These are phyloP conservation scores for Metroxylon sagu DNA, from an alignment of 176 grass and related monocot species.

Conservation along the genomic window DNA sequence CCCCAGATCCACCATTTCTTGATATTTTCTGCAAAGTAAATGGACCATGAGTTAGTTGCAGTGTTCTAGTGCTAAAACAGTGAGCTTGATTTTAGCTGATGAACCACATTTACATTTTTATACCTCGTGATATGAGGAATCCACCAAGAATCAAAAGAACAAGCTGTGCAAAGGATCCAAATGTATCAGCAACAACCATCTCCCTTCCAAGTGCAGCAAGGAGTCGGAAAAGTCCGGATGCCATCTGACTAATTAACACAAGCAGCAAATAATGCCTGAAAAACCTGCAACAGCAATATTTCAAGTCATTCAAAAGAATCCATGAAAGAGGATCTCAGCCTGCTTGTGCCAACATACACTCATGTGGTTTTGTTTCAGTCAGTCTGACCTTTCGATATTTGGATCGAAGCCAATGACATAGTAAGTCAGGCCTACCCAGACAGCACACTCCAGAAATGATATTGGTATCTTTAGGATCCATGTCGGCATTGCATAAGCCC, in stretches of 20 bases:
- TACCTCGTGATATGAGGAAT: slow-evolving; percentile 87
- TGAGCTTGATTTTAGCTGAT: no score
- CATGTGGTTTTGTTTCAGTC: background rate
- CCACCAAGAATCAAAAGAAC: slow-evolving; percentile 92
- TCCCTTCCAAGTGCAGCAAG: slow-evolving; percentile 86
- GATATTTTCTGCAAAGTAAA: slow-evolving; percentile 53
- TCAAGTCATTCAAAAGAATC: background rate
- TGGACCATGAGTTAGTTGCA: slow-evolving; percentile 1
- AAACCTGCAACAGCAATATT: slow-evolving; percentile 40
- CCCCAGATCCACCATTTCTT: slow-evolving; percentile 98
- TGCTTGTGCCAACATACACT: no score
- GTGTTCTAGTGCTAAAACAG: background rate
- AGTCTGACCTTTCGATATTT: slow-evolving; percentile 47
- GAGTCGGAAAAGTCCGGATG: slow-evolving; percentile 82
- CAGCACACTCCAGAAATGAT: slow-evolving; percentile 81
- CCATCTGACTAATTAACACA: slow-evolving; percentile 84
- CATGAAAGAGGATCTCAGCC: no score
- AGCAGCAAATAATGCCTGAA: slow-evolving; percentile 87
- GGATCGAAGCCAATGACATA: slow-evolving; percentile 94
- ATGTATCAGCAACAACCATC: slow-evolving; percentile 94
- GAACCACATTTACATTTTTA: background rate
- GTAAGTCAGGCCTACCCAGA: slow-evolving; percentile 82
- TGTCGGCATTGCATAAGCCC: slow-evolving; percentile 77
- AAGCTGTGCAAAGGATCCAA: slow-evolving; percentile 88
- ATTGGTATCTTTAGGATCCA: slow-evolving; percentile 93